These are phyloP conservation scores for Arthrinium phaeospermum DNA, from an alignment of 2,329 filamentous ascomycete species.

Conservation along the genomic window DNA sequence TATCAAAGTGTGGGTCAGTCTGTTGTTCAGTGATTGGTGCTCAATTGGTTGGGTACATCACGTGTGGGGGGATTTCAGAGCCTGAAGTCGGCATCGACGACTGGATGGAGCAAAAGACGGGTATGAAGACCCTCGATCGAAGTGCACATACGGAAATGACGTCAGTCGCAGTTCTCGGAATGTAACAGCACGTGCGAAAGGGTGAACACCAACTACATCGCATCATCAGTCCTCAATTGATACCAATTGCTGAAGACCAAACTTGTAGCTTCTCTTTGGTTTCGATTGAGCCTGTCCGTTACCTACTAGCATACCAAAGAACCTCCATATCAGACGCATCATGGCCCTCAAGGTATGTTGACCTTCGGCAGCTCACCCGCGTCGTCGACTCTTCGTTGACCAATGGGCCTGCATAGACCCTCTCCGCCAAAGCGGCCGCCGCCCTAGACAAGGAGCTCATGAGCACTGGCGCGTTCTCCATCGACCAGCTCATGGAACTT, in stretches of 20 bases:
- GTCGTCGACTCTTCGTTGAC: slow-evolving; percentile 30
- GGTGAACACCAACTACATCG: neutral
- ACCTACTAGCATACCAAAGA: neutral
- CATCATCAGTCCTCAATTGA: neutral
- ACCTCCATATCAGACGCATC: neutral
- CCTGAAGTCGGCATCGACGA: neutral
- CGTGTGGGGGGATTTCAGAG: neutral
- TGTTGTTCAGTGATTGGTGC: neutral
- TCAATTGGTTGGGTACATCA: neutral
- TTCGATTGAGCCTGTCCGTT: neutral
- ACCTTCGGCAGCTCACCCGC: neutral
- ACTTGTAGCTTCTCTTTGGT: neutral
- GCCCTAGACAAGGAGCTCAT: slow-evolving; percentile 94
- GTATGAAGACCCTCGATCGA: no score
- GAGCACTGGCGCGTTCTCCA: slow-evolving; percentile 83
- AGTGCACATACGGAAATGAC: neutral
- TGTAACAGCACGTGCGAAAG: slow-evolving; percentile 4
- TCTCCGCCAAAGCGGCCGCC: slow-evolving; percentile 85
- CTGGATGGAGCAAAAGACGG: neutral
- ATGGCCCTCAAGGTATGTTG: slow-evolving; percentile 20
- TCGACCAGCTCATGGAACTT: slow-evolving; percentile 97
- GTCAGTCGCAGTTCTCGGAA: neutral
- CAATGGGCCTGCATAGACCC: slow-evolving; percentile 61
- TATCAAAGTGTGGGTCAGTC: neutral
- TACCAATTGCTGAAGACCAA: neutral